These are phyloP conservation scores for Coleophoma eucalyptorum DNA, from an alignment of 2,329 filamentous ascomycete genomes.

Conservation along the genomic window DNA sequence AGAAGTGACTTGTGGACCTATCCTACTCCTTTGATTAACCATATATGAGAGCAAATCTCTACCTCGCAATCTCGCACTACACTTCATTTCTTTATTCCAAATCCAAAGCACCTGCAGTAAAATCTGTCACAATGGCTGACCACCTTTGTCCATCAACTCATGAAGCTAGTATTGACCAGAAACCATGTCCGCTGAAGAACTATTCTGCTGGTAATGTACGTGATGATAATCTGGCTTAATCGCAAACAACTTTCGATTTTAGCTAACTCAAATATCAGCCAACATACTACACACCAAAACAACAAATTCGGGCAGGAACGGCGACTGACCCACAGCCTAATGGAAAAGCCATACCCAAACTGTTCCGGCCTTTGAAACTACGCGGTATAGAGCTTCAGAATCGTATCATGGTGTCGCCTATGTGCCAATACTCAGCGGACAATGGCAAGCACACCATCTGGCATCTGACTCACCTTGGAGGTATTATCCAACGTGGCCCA, in stretches of 20 bases:
- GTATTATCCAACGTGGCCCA: conserved; percentile 70
- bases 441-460: conserved; percentile 74
- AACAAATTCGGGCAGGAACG: conserved; percentile 37
- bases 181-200: background rate
- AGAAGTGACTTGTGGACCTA: too few species aligned
- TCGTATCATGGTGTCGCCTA: conserved; percentile 57
- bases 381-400: conserved; percentile 54
- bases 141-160: background rate
- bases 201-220: background rate
- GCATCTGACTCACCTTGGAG: conserved; percentile 73
- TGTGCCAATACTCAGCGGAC: conserved; percentile 63
- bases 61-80: too few species aligned
- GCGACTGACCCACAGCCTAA: conserved; percentile 30
- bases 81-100: too few species aligned
- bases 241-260: too few species aligned
- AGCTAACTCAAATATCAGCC: too few species aligned
- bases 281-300: conserved; percentile 42
- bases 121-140: background rate
- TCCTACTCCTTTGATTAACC: too few species aligned
- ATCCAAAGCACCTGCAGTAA: background rate
- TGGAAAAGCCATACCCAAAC: conserved; percentile 42
- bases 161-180: background rate
- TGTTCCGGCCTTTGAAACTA: conserved; percentile 33
- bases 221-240: too few species aligned
- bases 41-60: too few species aligned